A percentile compares a stretch with the other conserved stretches of the same genome.
Conservation (phyloP, 352 stramenopile genomes). For the Globisporangium viniferum region DNA sequence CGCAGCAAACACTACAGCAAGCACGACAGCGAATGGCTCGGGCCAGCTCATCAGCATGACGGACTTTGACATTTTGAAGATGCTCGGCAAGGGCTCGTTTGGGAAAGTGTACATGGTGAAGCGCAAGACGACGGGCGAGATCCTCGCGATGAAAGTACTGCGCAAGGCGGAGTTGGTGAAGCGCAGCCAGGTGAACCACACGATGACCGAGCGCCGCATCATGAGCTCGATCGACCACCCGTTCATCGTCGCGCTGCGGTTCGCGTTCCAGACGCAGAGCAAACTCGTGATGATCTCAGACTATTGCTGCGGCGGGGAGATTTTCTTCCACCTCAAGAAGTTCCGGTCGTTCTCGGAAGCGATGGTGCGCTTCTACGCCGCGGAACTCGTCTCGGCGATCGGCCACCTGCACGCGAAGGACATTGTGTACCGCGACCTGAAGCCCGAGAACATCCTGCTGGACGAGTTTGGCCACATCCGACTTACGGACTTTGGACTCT, state of each 20-base stretch:
- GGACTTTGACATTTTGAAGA: conserved; percentile 97
- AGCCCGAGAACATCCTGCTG: conserved; percentile 93
- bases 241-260: conserved; percentile 96
- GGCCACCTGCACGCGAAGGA: conserved; percentile 88
- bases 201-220: conserved; percentile 86
- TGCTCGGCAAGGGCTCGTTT: conserved; percentile 97
- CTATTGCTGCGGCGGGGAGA: conserved; percentile 88
- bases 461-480: conserved; percentile 90
- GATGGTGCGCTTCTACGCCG: conserved; percentile 91
- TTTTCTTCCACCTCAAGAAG: conserved; percentile 92
- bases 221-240: conserved; percentile 92
- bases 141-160: conserved; percentile 88
- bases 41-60: conserved; percentile 52
- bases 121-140: conserved; percentile 69
- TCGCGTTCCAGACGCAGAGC: conserved; percentile 88
- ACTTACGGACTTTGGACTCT: conserved; percentile 93
- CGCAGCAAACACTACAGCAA: neutral
- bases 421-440: conserved; percentile 93
- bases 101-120: conserved; percentile 97
- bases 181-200: conserved; percentile 85
- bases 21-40: neutral
- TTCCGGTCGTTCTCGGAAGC: conserved; percentile 88
- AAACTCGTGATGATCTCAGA: conserved; percentile 92
- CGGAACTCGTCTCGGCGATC: conserved; percentile 90
- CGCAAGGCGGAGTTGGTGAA: conserved; percentile 88